These are phyloP conservation scores for Mortierella sp. DNA, from an alignment of 371 early-diverging fungal species.

Conservation along the genomic window DNA sequence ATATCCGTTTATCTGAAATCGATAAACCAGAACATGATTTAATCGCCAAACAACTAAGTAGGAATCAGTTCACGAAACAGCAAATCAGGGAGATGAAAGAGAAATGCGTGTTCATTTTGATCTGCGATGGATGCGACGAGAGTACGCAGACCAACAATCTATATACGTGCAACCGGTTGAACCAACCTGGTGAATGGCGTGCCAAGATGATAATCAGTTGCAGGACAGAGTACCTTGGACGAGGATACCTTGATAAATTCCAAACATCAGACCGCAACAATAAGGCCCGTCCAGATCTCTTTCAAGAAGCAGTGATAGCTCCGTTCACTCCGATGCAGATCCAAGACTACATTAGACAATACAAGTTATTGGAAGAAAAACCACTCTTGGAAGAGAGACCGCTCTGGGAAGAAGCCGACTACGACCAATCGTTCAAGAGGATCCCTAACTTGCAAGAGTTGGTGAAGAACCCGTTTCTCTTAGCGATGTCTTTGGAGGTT, in stretches of 20 bases:
- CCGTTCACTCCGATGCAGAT: not conserved
- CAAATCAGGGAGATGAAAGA: not conserved
- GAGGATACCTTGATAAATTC: not conserved
- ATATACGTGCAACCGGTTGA: slow-evolving; percentile 3
- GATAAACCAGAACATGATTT: not conserved
- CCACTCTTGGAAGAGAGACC: not conserved
- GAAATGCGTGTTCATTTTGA: not conserved
- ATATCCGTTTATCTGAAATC: not conserved
- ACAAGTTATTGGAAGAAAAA: not conserved
- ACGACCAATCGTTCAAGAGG: not conserved
- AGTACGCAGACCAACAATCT: not conserved
- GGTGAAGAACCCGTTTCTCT: slow-evolving; percentile 2
- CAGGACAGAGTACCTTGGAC: not conserved
- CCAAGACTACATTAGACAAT: not conserved
- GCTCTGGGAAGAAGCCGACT: not conserved
- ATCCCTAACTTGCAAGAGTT: not conserved
- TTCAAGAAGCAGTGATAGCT: slow-evolving; percentile 3
- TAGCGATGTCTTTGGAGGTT: not conserved
- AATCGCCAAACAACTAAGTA: not conserved
- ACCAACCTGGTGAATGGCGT: not conserved
- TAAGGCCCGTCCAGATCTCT: not conserved
- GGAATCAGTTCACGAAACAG: not conserved
- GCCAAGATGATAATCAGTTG: slow-evolving; percentile 12
- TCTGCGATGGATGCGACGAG: slow-evolving; percentile 21
- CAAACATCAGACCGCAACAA: not conserved